Evolutionary conservation across 2,329 filamentous ascomycete species (phyloP), one percentile per base, ranked within the genome.

Genomic region (Xylaria sp.): DNA sequence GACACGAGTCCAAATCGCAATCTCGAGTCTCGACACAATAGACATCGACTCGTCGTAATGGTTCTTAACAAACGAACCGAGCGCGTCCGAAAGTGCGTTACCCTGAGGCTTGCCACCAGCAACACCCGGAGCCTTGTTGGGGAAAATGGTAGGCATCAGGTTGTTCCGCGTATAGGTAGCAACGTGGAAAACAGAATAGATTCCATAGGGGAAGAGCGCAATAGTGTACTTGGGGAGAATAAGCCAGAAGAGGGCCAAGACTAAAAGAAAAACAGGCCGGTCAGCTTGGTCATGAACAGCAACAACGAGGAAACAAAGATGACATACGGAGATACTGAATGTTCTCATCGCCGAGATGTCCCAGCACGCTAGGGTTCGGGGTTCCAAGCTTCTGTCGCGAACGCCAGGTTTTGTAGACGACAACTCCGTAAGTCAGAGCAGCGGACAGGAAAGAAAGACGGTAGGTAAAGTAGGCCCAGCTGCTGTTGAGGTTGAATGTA

Each of bases 111-210:
- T 88, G 62, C 82, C 79, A 64, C 76, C 79, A 16, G 80, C 82
- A 56, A 82, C 77, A 48, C 83, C 80, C 46, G 83, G 76, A 11
- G 83, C 73, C 66, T 82, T 79, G 61, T 86, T 82, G 13, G 92
- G 90, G 70, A 89, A 82, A 69, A 99, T 73, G 65, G 90, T 91
- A 62, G 94, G 94, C 69, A 99, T 89, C 66, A 99, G 78, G 79
- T 96, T 96, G 74, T 90, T 89, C 75, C 94, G 92, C 66, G 90
- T 90, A 79, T 99, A 99, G 66, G 94, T 97, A 63, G 92, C 91
- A 68, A 97, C 92, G 79, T 99, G 94, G 87, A 99, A 99, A 76
- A 97, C 78, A 60, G 93, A 97, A 84, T 97, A 99, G 76, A 99
- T 91, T 69, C 87, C 88, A 79, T 96, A 99, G 34, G 94, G 94